Evolutionary conservation across 495 filamentous ascomycete genomes (phyloP), one percentile per base, ranked within the genome.

Genomic region (Neurospora sublineolata): DNA sequence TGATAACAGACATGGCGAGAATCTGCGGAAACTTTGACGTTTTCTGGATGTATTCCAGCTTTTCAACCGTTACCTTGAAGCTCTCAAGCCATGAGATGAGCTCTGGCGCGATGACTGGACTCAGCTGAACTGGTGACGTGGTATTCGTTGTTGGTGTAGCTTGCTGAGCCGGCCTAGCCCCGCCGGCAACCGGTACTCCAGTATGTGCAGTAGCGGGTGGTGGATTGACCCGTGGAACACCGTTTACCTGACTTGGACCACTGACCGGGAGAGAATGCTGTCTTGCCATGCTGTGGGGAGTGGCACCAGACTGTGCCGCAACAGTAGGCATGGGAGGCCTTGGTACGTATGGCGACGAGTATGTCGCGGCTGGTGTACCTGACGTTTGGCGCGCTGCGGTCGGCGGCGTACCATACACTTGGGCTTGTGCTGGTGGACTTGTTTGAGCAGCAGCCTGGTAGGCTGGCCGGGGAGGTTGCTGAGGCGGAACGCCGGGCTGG

Each of bases 331-430:
- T 64, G 12, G 79, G 76, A 8, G 82, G 76, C 33, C 78, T 78
- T 67, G 82, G 77, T 42, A 79, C 76, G 70, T 85, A 84, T 10
- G 84, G 83, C 8, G 84, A 84, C 44, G 79, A 81, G 70, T 84
- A 84, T 4, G 82, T 76, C 38, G 79, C 77, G 67, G 78, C 73
- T 69, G 81, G 80, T 36, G 76, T n/a, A 33, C 73, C 79, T 30
- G 71, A 80, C 30, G 78, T 68, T 37, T 77, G 81, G 18, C 80
- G 78, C 27, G 78, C 73, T 18, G 78, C 70, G 12, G 75, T 68
- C 20, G 71, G 27, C 52, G 52, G 73, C 37, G 72, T 70, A 38
- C 73, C 75, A 70, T 82, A 81, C 42, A 76, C 79, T 30, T 81
- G 75, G 27, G 80, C 67, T 44, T 82, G 82, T 30, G 78, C 76